Conservation (phyloP, 306 rosid genomes). For the Crotalaria pallida region DNA sequence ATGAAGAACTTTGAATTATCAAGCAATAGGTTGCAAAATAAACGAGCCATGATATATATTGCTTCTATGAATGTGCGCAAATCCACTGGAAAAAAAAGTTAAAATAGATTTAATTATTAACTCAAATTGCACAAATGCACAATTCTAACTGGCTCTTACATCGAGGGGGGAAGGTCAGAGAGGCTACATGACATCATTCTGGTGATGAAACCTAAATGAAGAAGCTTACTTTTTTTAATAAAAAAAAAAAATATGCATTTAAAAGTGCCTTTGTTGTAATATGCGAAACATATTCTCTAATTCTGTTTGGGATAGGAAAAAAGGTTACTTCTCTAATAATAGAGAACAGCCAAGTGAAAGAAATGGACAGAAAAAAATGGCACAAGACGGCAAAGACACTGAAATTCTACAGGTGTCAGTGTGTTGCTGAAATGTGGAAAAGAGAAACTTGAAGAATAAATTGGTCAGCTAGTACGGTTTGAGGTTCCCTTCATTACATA, state of each 20-base stretch:
- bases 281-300: neutral
- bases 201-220: neutral
- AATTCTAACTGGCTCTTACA: neutral
- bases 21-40: neutral
- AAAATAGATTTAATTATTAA: neutral
- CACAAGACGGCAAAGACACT: neutral
- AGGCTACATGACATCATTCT: neutral
- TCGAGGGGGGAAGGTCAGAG: neutral
- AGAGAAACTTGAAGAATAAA: neutral
- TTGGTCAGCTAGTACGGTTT: neutral
- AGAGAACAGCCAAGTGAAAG: neutral
- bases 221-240: neutral
- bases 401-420: neutral
- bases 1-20: constrained; percentile 19
- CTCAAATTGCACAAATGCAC: neutral
- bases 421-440: neutral
- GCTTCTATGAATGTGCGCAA: neutral
- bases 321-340: neutral
- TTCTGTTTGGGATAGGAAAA: neutral
- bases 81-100: neutral
- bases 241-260: neutral
- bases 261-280: neutral
- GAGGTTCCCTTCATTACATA: neutral
- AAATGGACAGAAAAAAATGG: neutral
- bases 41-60: neutral